Conservation (phyloP, 140 eudicot genomes). For the Erigeron philadelphicus region DNA sequence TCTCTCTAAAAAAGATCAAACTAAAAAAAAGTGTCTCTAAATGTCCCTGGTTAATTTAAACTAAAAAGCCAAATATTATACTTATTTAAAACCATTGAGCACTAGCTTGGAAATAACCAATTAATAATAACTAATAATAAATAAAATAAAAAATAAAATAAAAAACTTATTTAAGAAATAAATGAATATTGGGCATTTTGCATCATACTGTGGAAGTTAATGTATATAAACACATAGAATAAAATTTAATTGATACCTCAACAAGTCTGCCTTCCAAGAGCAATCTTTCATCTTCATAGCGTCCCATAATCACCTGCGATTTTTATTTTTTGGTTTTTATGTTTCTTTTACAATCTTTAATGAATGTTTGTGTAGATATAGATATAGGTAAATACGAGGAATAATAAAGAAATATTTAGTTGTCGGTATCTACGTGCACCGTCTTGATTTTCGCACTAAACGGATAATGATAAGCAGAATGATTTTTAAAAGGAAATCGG, state of each 20-base stretch:
- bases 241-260: conserved; percentile 17
- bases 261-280: conserved; percentile 30
- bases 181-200: too few species aligned
- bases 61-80: too few species aligned
- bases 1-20: too few species aligned
- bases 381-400: too few species aligned
- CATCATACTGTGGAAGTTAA: not conserved
- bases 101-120: too few species aligned
- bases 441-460: conserved; percentile 24
- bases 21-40: too few species aligned
- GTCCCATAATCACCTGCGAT: conserved; percentile 22
- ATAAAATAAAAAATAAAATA: too few species aligned
- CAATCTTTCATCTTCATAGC: conserved; percentile 33
- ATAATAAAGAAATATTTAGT: not conserved
- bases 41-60: too few species aligned
- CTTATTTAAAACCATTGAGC: too few species aligned
- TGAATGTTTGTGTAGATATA: too few species aligned
- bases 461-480: conserved; percentile 12
- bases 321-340: not conserved
- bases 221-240: not conserved
- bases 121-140: too few species aligned
- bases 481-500: not conserved
- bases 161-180: too few species aligned
- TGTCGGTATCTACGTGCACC: conserved; percentile 14
- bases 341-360: not conserved